phyloP scores from a whole-genome alignment of 352 stramenopile genomes.

The Pythium phragmitis region DNA sequence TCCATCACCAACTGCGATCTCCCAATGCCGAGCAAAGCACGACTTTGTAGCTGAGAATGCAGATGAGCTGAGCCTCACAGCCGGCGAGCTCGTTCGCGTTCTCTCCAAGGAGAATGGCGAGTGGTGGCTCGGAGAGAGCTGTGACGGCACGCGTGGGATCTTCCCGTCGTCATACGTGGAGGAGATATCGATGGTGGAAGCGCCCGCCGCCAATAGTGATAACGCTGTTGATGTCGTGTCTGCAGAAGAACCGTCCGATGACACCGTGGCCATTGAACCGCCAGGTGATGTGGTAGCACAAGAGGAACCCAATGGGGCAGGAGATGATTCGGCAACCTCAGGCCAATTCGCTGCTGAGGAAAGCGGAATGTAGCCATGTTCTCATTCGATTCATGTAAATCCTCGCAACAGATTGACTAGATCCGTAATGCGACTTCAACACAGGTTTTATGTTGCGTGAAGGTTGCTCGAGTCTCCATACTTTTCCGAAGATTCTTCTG shows the following conservation, averaged over 20 bases:
- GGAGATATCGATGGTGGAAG: slow-evolving; percentile 6
- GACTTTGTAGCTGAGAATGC: slow-evolving; percentile 41
- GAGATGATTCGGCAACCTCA: neutral
- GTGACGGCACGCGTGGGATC: slow-evolving; percentile 56
- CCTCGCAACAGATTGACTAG: neutral
- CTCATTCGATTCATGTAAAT: slow-evolving; percentile 2
- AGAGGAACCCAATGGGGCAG: no score
- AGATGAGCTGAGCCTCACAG: slow-evolving; percentile 52
- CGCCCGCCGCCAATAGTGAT: neutral
- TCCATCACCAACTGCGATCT: neutral
- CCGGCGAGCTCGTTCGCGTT: slow-evolving; percentile 55
- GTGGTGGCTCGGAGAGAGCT: slow-evolving; percentile 66
- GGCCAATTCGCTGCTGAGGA: neutral
- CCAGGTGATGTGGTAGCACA: no score
- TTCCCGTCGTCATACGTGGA: slow-evolving; percentile 57
- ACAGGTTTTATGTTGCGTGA: slow-evolving; percentile 13
- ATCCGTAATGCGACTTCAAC: slow-evolving; percentile 19
- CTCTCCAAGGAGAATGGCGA: slow-evolving; percentile 45
- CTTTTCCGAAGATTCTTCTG: slow-evolving; percentile 16
- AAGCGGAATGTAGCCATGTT: slow-evolving; percentile 27
- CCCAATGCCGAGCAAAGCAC: slow-evolving; percentile 34
- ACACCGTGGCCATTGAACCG: neutral
- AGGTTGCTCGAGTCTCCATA: slow-evolving; percentile 17
- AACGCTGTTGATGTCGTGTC: neutral
- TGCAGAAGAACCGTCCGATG: neutral